Evolutionary conservation across 2,329 filamentous ascomycete genomes (phyloP).

Genomic region (Phialocephala sp.): DNA sequence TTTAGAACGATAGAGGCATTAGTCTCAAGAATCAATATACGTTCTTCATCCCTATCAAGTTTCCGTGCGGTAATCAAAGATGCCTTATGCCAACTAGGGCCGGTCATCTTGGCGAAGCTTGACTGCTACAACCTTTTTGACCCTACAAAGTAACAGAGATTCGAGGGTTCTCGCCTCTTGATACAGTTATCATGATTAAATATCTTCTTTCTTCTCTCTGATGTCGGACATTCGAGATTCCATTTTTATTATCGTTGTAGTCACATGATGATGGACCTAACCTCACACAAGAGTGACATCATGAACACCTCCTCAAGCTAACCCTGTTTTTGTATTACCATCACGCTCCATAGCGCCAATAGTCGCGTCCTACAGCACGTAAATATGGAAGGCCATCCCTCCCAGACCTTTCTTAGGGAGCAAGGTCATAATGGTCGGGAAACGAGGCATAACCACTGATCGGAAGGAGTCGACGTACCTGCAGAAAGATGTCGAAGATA

Average conservation of each 20-base stretch:
- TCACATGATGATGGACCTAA: too few relatives aligned
- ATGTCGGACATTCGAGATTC: too few relatives aligned
- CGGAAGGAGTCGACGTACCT: background rate
- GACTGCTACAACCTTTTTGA: background rate
- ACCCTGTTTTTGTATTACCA: background rate
- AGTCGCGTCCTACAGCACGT: background rate
- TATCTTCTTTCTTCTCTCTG: background rate
- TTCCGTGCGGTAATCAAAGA: background rate
- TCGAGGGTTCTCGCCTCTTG: background rate
- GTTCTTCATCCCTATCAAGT: background rate
- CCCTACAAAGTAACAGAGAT: background rate
- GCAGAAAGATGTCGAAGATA: constrained; percentile 3
- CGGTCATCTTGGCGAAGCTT: constrained; percentile 1
- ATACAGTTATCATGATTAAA: background rate
- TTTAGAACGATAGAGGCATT: background rate
- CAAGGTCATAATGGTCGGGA: constrained; percentile 2
- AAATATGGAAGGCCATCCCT: background rate
- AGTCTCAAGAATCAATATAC: background rate
- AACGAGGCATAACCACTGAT: constrained; percentile 1
- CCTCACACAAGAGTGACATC: background rate
- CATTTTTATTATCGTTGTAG: too few relatives aligned
- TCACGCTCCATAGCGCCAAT: background rate
- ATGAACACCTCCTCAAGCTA: background rate
- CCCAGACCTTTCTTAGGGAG: background rate
- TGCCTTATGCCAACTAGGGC: background rate